Evolutionary conservation across 306 rosid species (phyloP).

Genomic region (Fagus sylvatica): DNA sequence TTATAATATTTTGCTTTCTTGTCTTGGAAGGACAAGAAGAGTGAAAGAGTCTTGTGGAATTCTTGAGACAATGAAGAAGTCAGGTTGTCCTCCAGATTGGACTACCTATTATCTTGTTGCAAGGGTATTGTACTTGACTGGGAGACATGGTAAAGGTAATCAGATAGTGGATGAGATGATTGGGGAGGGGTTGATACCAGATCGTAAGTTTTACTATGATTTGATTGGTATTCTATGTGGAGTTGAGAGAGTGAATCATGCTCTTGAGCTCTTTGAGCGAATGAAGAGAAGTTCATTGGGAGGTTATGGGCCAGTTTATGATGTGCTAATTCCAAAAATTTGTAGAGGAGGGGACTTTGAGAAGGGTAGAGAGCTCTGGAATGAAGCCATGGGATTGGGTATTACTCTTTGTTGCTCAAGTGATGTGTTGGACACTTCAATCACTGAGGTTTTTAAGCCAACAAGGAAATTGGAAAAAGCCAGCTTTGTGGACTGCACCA

Average conservation of each 20-base stretch:
- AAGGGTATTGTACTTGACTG: constrained; percentile 62
- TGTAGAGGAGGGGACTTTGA: constrained; percentile 71
- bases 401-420: constrained; percentile 56
- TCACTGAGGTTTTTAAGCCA: constrained; percentile 67
- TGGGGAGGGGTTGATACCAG: constrained; percentile 53
- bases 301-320: constrained; percentile 81
- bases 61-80: constrained; percentile 58
- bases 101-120: constrained; percentile 69
- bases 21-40: constrained; percentile 73
- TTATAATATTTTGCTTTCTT: constrained; percentile 72
- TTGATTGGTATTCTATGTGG: constrained; percentile 84
- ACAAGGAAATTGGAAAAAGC: constrained; percentile 40
- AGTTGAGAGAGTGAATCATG: constrained; percentile 68
- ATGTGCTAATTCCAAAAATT: constrained; percentile 76
- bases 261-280: constrained; percentile 68
- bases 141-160: constrained; percentile 80
- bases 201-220: constrained; percentile 67
- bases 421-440: constrained; percentile 73
- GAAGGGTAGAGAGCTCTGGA: constrained; percentile 79
- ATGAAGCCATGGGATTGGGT: constrained; percentile 67
- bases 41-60: constrained; percentile 69
- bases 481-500: constrained; percentile 33
- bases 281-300: constrained; percentile 75
- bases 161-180: constrained; percentile 72
- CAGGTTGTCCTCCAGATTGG: constrained; percentile 67